These are phyloP conservation scores for Serendipita indica DNA, from an alignment of 768 basidiomycete species.

Conservation along the genomic window DNA sequence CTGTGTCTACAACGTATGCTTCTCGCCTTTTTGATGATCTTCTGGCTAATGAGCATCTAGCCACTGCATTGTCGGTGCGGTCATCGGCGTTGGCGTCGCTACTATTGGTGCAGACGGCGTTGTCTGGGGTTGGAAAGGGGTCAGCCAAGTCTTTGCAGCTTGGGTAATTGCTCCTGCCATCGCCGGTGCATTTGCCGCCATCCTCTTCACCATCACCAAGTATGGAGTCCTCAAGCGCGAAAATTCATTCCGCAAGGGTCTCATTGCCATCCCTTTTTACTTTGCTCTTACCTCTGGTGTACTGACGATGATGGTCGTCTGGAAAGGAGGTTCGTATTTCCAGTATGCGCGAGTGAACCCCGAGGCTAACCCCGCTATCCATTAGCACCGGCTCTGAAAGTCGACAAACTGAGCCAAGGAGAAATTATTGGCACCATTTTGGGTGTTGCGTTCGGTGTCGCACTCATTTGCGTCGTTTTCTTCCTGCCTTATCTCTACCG, in stretches of 20 bases:
- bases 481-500: slow-evolving; percentile 28
- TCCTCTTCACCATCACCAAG: slow-evolving; percentile 24
- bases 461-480: slow-evolving; percentile 24
- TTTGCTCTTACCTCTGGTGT: slow-evolving; percentile 23
- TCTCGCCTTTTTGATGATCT: not conserved
- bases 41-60: slow-evolving; percentile 15
- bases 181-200: slow-evolving; percentile 24
- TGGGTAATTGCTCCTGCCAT: slow-evolving; percentile 20
- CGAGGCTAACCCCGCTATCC: not conserved
- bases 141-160: slow-evolving; percentile 25
- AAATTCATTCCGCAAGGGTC: slow-evolving; percentile 21
- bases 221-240: slow-evolving; percentile 23
- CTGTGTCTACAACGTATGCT: slow-evolving; percentile 25
- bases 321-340: not conserved
- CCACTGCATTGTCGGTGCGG: slow-evolving; percentile 29
- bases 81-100: slow-evolving; percentile 29
- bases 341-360: not conserved
- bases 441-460: slow-evolving; percentile 23
- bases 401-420: slow-evolving; percentile 20
- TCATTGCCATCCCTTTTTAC: slow-evolving; percentile 22
- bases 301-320: slow-evolving; percentile 25
- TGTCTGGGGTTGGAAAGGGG: slow-evolving; percentile 31
- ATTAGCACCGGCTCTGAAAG: slow-evolving; percentile 21
- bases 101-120: slow-evolving; percentile 24
- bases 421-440: slow-evolving; percentile 25